These are phyloP conservation scores for Ceratocystis diversiconidia DNA, from an alignment of 2,329 filamentous ascomycete genomes.

Conservation along the genomic window DNA sequence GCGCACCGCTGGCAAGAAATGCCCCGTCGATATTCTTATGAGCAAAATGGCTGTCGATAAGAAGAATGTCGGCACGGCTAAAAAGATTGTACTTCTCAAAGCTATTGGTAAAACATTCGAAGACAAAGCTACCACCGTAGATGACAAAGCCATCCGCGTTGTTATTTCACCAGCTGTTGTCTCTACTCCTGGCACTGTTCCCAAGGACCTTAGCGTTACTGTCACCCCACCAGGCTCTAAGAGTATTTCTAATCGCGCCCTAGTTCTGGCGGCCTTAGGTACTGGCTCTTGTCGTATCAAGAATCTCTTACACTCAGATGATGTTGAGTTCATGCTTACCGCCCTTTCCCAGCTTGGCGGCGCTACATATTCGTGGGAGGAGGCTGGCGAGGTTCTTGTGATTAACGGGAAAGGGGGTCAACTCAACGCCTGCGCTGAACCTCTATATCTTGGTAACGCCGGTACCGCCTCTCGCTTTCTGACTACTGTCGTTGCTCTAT, in stretches of 20 bases:
- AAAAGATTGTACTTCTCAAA: constrained; percentile 87
- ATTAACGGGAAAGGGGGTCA: constrained; percentile 84
- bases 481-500: constrained; percentile 79
- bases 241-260: constrained; percentile 88
- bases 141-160: constrained; percentile 68
- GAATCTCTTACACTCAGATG: constrained; percentile 89
- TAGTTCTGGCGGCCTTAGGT: constrained; percentile 85
- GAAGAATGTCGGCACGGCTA: constrained; percentile 90
- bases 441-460: constrained; percentile 88
- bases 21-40: constrained; percentile 71
- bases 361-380: constrained; percentile 84
- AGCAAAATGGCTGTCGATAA: constrained; percentile 97
- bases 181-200: constrained; percentile 54
- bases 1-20: constrained; percentile 73
- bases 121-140: constrained; percentile 75
- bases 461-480: constrained; percentile 92
- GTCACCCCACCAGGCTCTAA: constrained; percentile 91
- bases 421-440: constrained; percentile 57
- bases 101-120: constrained; percentile 82
- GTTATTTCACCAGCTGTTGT: constrained; percentile 67
- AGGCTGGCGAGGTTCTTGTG: constrained; percentile 79
- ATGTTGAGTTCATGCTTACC: constrained; percentile 92
- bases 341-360: constrained; percentile 76
- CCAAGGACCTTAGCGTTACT: constrained; percentile 48
- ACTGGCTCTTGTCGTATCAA: constrained; percentile 74